Percentiles rank a stretch among this genome's conserved stretches.
Evolutionary conservation across 805 yeast genomes (phyloP).

Genomic region (Kazachstania africana): DNA sequence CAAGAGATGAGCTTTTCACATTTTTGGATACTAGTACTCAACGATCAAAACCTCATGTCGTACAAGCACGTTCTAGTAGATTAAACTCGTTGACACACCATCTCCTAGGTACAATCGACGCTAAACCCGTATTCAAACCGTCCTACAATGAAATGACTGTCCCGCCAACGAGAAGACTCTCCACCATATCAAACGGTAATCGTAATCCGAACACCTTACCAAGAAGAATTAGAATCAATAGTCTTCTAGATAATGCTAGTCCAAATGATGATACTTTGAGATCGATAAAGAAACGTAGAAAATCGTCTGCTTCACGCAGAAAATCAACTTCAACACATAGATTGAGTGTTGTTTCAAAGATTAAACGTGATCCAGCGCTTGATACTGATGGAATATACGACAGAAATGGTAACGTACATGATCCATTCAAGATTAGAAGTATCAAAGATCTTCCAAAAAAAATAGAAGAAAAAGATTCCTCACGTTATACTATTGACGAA

Average conservation of each 20-base stretch:
- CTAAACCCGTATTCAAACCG: constrained; percentile 25
- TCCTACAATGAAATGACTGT: constrained; percentile 1
- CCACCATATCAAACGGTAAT: constrained; percentile 11
- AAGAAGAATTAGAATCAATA: constrained; percentile 12
- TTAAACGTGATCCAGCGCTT: constrained; percentile 7
- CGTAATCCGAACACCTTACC: too few species aligned
- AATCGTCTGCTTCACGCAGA: constrained; percentile 13
- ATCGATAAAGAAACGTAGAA: constrained; percentile 21
- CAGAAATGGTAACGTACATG: constrained; percentile 17
- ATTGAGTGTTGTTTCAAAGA: constrained; percentile 24
- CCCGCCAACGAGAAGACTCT: constrained; percentile 11
- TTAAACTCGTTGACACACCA: constrained; percentile 28
- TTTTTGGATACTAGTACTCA: constrained; percentile 5
- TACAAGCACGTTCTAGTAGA: constrained; percentile 26
- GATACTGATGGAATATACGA: constrained; percentile 11
- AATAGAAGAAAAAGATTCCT: constrained; percentile 29
- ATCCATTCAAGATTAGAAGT: constrained; percentile 26
- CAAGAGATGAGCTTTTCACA: background rate
- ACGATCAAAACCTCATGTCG: constrained; percentile 4
- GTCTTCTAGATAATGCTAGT: constrained; percentile 5
- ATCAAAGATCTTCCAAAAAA: constrained; percentile 29
- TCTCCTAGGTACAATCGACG: too few species aligned
- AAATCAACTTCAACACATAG: constrained; percentile 23
- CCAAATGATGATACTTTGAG: constrained; percentile 18
- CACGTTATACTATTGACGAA: constrained; percentile 39